Conservation (phyloP, 495 filamentous ascomycete species). For the Annulohypoxylon nitens region DNA sequence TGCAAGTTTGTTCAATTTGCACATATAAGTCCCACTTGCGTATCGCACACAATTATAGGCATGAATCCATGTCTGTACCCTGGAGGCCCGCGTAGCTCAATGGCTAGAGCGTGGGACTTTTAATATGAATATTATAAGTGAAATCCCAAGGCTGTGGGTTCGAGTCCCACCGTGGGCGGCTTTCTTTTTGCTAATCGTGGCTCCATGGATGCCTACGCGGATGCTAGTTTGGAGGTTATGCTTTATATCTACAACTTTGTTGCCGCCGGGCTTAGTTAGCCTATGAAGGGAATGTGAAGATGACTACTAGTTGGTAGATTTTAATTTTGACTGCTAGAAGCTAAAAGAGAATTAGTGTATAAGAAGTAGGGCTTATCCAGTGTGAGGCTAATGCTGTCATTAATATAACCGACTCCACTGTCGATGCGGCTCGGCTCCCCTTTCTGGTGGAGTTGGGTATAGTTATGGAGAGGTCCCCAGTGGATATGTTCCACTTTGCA, state of each 20-base stretch:
- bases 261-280: neutral
- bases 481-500: neutral
- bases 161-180: constrained; percentile 31
- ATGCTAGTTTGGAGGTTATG: neutral
- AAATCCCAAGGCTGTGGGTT: constrained; percentile 37
- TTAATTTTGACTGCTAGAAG: neutral
- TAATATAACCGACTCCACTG: constrained; percentile 1
- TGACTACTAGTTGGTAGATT: neutral
- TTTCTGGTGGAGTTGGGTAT: constrained; percentile 3
- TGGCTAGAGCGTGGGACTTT: constrained; percentile 38
- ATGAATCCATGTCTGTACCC: too few species aligned
- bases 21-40: neutral
- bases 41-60: neutral
- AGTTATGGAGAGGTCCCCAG: neutral
- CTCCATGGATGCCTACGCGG: neutral
- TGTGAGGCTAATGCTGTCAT: neutral
- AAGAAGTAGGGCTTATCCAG: neutral
- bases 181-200: neutral
- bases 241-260: neutral
- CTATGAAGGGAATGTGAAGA: neutral
- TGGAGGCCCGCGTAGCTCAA: constrained; percentile 27
- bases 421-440: neutral
- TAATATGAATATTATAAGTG: neutral
- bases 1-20: neutral
- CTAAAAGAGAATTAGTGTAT: neutral